Percentiles rank a stretch among this genome's conserved stretches.
Conservation (phyloP, 176 grass and related monocot genomes). For the Microstegium vimineum region DNA sequence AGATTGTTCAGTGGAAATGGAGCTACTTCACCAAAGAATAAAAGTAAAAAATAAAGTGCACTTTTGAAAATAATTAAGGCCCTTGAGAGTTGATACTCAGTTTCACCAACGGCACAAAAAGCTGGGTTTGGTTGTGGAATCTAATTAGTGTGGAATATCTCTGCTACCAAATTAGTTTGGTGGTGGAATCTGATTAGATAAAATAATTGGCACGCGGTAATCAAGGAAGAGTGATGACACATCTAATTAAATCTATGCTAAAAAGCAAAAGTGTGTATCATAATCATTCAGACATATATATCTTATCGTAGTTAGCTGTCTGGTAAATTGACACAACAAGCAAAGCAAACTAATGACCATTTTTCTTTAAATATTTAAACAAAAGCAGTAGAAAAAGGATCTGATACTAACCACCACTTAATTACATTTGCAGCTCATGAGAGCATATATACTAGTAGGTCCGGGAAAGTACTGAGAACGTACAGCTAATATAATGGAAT, state of each 20-base stretch:
- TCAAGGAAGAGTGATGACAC: neutral
- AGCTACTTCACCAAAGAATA: neutral
- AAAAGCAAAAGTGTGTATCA: neutral
- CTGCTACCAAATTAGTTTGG: neutral
- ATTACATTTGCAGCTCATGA: too few relatives aligned
- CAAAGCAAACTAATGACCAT: neutral
- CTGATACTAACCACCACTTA: too few relatives aligned
- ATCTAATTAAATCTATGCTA: neutral
- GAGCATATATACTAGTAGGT: too few relatives aligned
- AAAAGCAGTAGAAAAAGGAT: neutral
- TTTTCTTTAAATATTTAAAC: neutral
- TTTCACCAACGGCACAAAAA: neutral
- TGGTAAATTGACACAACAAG: neutral
- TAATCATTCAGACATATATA: neutral
- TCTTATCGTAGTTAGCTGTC: too few relatives aligned
- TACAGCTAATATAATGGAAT: neutral
- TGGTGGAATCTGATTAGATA: constrained; percentile 2
- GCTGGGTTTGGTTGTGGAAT: neutral
- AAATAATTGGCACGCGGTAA: neutral
- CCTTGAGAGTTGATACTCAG: neutral
- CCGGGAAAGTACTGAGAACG: too few relatives aligned
- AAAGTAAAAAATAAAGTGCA: neutral
- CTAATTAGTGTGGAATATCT: neutral
- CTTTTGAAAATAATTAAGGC: neutral
- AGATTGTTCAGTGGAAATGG: too few relatives aligned